Evolutionary conservation across 2,329 filamentous ascomycete genomes (phyloP).

Genomic region (Aspergillus calidoustus): DNA sequence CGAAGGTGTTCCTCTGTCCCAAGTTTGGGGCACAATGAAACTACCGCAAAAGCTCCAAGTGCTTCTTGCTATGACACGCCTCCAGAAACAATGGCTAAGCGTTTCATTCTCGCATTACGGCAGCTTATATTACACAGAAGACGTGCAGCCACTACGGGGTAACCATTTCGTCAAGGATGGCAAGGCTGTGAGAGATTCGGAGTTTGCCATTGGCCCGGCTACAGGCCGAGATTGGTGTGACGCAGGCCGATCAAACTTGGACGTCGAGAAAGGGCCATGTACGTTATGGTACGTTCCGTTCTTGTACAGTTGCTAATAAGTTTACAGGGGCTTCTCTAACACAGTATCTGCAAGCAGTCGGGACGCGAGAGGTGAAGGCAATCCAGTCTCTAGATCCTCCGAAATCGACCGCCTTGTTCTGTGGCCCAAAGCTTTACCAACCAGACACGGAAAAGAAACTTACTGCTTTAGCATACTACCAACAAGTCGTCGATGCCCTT

Average conservation of each 20-base stretch:
- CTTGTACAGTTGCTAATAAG: slow-evolving; percentile 22
- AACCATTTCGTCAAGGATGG: slow-evolving; percentile 31
- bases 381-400: slow-evolving; percentile 28
- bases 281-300: slow-evolving; percentile 19
- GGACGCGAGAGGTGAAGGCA: slow-evolving; percentile 30
- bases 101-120: slow-evolving; percentile 37
- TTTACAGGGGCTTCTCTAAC: slow-evolving; percentile 31
- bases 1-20: slow-evolving; percentile 28
- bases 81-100: slow-evolving; percentile 34
- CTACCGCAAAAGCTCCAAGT: slow-evolving; percentile 31
- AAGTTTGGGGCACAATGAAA: slow-evolving; percentile 31
- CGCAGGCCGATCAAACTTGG: slow-evolving; percentile 28
- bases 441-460: slow-evolving; percentile 32
- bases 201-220: slow-evolving; percentile 34
- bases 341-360: slow-evolving; percentile 32
- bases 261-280: slow-evolving; percentile 35
- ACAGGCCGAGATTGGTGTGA: slow-evolving; percentile 35
- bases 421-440: slow-evolving; percentile 35
- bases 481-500: slow-evolving; percentile 28
- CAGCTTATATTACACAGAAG: slow-evolving; percentile 32
- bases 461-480: slow-evolving; percentile 30
- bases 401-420: slow-evolving; percentile 34
- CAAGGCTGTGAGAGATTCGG: slow-evolving; percentile 22
- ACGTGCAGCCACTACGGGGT: slow-evolving; percentile 26
- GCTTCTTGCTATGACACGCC: slow-evolving; percentile 32